Evolutionary conservation across 768 basidiomycete species (phyloP).

Genomic region (Suillus sp.): DNA sequence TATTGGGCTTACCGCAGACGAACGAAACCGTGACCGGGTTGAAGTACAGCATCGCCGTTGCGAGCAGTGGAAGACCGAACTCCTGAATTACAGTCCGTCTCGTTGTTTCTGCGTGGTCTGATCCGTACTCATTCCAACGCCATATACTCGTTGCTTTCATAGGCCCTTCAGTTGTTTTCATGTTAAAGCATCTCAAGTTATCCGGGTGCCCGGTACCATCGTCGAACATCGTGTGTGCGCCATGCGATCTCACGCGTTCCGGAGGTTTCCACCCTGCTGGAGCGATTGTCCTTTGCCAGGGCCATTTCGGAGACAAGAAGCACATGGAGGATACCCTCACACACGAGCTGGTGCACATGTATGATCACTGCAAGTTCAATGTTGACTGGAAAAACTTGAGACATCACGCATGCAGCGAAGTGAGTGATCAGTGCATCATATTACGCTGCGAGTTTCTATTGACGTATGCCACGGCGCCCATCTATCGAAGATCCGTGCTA

Average conservation of each 20-base stretch:
- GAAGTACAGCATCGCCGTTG: slow-evolving; percentile 49
- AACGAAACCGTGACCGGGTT: slow-evolving; percentile 39
- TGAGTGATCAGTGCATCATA: slow-evolving; percentile 38
- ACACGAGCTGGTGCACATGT: slow-evolving; percentile 95
- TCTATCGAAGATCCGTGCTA: slow-evolving; percentile 82
- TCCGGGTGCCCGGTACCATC: slow-evolving; percentile 72
- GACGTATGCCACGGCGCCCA: slow-evolving; percentile 5
- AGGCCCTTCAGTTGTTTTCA: slow-evolving; percentile 90
- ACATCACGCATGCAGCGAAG: slow-evolving; percentile 98
- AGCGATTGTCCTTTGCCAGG: slow-evolving; percentile 83
- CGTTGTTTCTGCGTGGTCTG: slow-evolving; percentile 14
- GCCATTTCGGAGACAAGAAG: slow-evolving; percentile 74
- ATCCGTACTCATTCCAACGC: slow-evolving; percentile 14
- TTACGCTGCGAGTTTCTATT: not conserved
- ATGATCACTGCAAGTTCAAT: slow-evolving; percentile 93
- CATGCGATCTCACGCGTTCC: slow-evolving; percentile 72
- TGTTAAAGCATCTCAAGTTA: slow-evolving; percentile 86
- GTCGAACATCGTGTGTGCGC: slow-evolving; percentile 78
- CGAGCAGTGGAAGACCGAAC: slow-evolving; percentile 68
- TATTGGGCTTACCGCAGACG: slow-evolving; percentile 48
- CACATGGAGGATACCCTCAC: slow-evolving; percentile 94
- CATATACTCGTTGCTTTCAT: slow-evolving; percentile 2
- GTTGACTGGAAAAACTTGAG: slow-evolving; percentile 89
- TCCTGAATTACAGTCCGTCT: slow-evolving; percentile 70
- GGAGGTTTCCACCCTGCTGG: slow-evolving; percentile 88